Evolutionary conservation across 2,329 filamentous ascomycete genomes (phyloP).

Genomic region (Pseudogymnoascus sp.): DNA sequence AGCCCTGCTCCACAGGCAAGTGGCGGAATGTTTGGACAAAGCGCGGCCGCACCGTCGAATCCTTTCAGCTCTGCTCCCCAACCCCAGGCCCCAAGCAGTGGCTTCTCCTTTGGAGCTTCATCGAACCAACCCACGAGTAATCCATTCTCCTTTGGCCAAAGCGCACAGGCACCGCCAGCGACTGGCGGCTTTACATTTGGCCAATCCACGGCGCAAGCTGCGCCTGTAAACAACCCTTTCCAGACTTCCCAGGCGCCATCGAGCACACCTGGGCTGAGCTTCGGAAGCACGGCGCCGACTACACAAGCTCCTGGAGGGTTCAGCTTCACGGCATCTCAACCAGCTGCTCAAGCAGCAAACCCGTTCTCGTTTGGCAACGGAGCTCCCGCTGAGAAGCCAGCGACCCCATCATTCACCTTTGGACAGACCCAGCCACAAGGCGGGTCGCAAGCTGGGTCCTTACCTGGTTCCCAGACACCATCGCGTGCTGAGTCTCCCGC

Average conservation of each 20-base stretch:
- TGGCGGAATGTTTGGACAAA: conserved; percentile 9
- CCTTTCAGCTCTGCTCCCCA: conserved; percentile 9
- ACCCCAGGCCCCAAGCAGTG: not conserved
- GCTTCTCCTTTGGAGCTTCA: conserved; percentile 6
- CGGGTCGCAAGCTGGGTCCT: not conserved
- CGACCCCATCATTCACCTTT: conserved; percentile 3
- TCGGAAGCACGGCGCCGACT: not conserved
- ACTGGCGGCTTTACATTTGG: not conserved
- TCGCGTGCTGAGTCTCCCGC: not conserved
- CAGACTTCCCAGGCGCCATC: not conserved
- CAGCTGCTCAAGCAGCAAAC: not conserved
- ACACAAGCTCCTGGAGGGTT: not conserved
- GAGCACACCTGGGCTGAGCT: not conserved
- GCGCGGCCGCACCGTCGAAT: not conserved
- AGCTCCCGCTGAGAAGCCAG: conserved; percentile 3
- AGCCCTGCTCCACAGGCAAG: not conserved
- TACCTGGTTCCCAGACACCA: not conserved
- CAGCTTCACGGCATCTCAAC: not conserved
- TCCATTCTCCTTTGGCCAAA: conserved; percentile 5
- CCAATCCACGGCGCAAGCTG: not conserved
- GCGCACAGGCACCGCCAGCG: not conserved
- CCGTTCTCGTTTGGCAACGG: not conserved
- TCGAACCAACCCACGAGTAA: not conserved
- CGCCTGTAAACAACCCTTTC: not conserved
- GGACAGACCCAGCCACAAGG: conserved; percentile 3